Percentiles rank a stretch among this genome's conserved stretches.
These are phyloP conservation scores for Begonia fuchsioides DNA, from an alignment of 306 rosid genomes.

Conservation along the genomic window DNA sequence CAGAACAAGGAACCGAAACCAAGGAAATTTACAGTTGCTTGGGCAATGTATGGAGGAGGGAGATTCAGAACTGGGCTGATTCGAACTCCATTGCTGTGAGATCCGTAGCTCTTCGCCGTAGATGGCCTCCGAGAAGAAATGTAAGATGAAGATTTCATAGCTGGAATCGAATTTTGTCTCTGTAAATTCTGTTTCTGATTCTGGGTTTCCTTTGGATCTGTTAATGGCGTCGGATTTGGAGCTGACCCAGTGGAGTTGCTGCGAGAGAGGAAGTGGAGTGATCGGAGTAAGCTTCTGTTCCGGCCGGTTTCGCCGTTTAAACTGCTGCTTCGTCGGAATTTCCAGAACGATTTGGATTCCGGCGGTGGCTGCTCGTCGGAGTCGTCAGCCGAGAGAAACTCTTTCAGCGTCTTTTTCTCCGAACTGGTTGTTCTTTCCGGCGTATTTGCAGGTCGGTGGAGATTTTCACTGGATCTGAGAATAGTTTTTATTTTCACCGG, in stretches of 20 bases:
- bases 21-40: conserved; percentile 61
- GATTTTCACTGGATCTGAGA: conserved; percentile 2
- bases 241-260: conserved; percentile 89
- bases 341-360: conserved; percentile 50
- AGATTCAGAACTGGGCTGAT: conserved; percentile 80
- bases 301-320: conserved; percentile 45
- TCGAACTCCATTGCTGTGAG: conserved; percentile 50
- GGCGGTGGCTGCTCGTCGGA: conserved; percentile 32
- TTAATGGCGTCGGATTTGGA: conserved; percentile 10
- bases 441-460: conserved; percentile 5
- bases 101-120: conserved; percentile 29
- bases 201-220: conserved; percentile 13
- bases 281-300: conserved; percentile 39
- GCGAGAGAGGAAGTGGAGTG: conserved; percentile 70
- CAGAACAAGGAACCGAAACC: conserved; percentile 75
- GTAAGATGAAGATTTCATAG: conserved; percentile 45
- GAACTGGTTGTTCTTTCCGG: conserved; percentile 4
- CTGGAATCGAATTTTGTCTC: conserved; percentile 63
- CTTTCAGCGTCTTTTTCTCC: conserved; percentile 66
- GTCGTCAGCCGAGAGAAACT: conserved; percentile 46
- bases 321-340: conserved; percentile 78
- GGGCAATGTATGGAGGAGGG: conserved; percentile 71
- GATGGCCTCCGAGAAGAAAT: conserved; percentile 29
- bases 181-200: conserved; percentile 33
- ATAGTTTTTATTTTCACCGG: neutral